Conservation (phyloP, 345 rosid genomes). For the Euphorbia pulcherrima region DNA sequence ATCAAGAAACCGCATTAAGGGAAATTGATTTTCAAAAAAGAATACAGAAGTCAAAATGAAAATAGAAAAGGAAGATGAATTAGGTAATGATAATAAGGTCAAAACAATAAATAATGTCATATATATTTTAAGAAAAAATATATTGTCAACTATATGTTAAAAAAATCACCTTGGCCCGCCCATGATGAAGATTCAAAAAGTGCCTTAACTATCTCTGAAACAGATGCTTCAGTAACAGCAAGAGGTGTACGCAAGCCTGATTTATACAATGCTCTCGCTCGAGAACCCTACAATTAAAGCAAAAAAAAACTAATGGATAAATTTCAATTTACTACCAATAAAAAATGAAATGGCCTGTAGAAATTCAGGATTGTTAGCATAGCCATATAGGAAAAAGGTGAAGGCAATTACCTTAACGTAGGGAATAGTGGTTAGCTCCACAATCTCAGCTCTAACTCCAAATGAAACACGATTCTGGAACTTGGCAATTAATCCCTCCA, state of each 20-base stretch:
- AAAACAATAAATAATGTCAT: neutral
- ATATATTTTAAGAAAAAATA: no score
- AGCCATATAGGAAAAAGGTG: slow-evolving; percentile 3
- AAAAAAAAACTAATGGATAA: slow-evolving; percentile 9
- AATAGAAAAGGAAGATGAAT: neutral
- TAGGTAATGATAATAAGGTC: neutral
- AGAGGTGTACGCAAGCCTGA: slow-evolving; percentile 90
- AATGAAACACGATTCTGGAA: slow-evolving; percentile 95
- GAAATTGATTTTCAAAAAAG: neutral
- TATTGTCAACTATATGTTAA: neutral
- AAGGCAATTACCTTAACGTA: slow-evolving; percentile 63
- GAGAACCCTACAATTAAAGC: slow-evolving; percentile 59
- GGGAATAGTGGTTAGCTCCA: slow-evolving; percentile 90
- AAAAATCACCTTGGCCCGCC: slow-evolving; percentile 61
- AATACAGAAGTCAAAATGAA: neutral
- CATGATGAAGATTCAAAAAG: slow-evolving; percentile 86
- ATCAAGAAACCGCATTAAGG: neutral
- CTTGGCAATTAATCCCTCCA: slow-evolving; percentile 85
- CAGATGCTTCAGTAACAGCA: slow-evolving; percentile 90
- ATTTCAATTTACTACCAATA: neutral
- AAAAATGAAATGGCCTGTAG: neutral
- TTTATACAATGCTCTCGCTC: slow-evolving; percentile 93
- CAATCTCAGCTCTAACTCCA: slow-evolving; percentile 98
- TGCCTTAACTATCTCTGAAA: slow-evolving; percentile 80
- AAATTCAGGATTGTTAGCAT: neutral